A percentile compares a stretch with the other conserved stretches of the same genome.
phyloP scores from a whole-genome alignment of 768 basidiomycete species.

The Naganishia friedmannii region DNA sequence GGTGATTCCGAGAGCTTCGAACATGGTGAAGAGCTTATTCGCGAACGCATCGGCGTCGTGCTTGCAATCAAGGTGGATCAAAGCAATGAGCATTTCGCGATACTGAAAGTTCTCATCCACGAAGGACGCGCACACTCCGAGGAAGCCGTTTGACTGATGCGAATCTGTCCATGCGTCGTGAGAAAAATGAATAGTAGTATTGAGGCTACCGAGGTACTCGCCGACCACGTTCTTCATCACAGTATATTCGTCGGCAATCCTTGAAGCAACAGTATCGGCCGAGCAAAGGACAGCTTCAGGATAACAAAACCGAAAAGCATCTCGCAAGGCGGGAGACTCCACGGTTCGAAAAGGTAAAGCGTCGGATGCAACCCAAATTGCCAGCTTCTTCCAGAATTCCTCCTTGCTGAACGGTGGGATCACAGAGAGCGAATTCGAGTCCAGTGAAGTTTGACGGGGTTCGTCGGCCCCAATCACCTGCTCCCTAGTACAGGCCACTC shows the following conservation, averaged over 20 bases:
- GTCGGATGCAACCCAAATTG: not conserved
- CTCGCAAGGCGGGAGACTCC: not conserved
- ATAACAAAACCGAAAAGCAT: not conserved
- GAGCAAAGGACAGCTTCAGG: not conserved
- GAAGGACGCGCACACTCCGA: not conserved
- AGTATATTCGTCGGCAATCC: not conserved
- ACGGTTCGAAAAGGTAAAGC: not conserved
- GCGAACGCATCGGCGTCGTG: not conserved
- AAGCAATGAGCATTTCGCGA: not conserved
- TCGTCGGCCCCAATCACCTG: not conserved
- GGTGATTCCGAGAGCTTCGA: not conserved
- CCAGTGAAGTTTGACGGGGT: not conserved
- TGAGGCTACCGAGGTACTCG: not conserved
- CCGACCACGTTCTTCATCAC: not conserved
- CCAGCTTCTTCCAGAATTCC: not conserved
- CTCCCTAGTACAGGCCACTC: not conserved
- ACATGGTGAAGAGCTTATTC: not conserved
- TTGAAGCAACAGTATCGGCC: not conserved
- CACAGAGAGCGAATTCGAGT: not conserved
- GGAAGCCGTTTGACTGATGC: not conserved
- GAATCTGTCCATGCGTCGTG: slow-evolving; percentile 3
- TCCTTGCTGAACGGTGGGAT: not conserved
- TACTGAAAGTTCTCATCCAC: not conserved
- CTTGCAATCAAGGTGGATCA: not conserved
- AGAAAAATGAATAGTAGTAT: not conserved